These are phyloP conservation scores for Russula abietina DNA, from an alignment of 768 basidiomycete species.

Conservation along the genomic window DNA sequence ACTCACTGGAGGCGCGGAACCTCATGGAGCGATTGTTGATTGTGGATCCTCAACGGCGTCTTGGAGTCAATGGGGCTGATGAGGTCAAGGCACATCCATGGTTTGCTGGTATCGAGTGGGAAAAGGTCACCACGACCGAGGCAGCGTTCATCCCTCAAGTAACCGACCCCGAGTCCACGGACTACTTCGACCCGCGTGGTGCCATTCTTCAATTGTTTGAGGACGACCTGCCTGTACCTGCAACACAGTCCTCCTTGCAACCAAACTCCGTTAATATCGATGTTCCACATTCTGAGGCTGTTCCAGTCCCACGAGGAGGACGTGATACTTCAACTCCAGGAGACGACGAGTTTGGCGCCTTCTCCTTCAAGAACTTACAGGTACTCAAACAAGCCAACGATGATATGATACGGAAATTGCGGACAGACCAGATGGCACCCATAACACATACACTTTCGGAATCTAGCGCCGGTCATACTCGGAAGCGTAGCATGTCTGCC, in stretches of 20 bases:
- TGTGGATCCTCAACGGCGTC: constrained; percentile 67
- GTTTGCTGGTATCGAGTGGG: constrained; percentile 89
- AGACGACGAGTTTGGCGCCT: constrained; percentile 92
- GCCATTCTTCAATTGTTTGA: constrained; percentile 88
- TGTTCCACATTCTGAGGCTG: constrained; percentile 26
- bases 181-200: constrained; percentile 97
- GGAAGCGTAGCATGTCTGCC: constrained; percentile 75
- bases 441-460: constrained; percentile 69
- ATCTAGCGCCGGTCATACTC: constrained; percentile 47
- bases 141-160: constrained; percentile 95
- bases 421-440: constrained; percentile 82
- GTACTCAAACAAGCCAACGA: constrained; percentile 97
- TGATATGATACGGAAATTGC: constrained; percentile 92
- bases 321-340: constrained; percentile 45
- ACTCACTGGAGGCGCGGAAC: constrained; percentile 79
- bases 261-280: constrained; percentile 33
- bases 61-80: constrained; percentile 81
- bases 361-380: constrained; percentile 96
- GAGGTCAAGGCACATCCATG: constrained; percentile 93
- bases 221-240: constrained; percentile 67
- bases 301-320: constrained; percentile 24
- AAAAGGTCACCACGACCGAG: constrained; percentile 78
- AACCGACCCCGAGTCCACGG: constrained; percentile 95
- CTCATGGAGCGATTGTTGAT: constrained; percentile 86
- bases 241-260: constrained; percentile 46